Conservation (phyloP, 495 filamentous ascomycete species). For the Friedmanniomyces simplex region DNA sequence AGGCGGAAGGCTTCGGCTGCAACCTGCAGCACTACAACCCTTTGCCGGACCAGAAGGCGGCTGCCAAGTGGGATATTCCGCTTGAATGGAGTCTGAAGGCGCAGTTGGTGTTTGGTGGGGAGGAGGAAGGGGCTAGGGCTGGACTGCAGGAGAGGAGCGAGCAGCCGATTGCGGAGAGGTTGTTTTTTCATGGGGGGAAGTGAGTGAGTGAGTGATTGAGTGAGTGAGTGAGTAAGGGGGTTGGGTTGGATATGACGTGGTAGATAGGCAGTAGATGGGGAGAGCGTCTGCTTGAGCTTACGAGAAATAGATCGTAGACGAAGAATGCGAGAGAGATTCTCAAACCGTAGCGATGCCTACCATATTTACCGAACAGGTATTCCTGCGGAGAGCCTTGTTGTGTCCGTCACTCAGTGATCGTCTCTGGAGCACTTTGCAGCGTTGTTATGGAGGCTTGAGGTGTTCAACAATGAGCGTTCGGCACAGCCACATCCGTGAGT, state of each 20-base stretch:
- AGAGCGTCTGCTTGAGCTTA: too few relatives aligned
- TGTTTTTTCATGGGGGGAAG: constrained; percentile 20
- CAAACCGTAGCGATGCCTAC: too few relatives aligned
- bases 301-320: too few relatives aligned
- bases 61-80: constrained; percentile 47
- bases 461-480: too few relatives aligned
- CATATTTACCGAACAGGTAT: too few relatives aligned
- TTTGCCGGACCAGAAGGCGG: constrained; percentile 48
- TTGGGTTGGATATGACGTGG: neutral
- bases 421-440: too few relatives aligned
- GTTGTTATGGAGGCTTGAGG: too few relatives aligned
- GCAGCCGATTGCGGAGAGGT: constrained; percentile 44
- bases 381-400: too few relatives aligned
- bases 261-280: neutral
- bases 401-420: too few relatives aligned
- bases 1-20: constrained; percentile 58
- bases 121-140: constrained; percentile 29
- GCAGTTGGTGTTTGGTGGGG: constrained; percentile 35
- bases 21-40: constrained; percentile 72
- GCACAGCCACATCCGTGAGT: too few relatives aligned
- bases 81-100: constrained; percentile 46
- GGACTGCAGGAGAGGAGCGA: constrained; percentile 37
- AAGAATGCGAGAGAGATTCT: too few relatives aligned
- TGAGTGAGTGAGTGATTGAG: neutral
- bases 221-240: neutral